Base-by-base conservation (phyloP, 805 yeast species). In the Gaillardinia entomophila region DNA sequence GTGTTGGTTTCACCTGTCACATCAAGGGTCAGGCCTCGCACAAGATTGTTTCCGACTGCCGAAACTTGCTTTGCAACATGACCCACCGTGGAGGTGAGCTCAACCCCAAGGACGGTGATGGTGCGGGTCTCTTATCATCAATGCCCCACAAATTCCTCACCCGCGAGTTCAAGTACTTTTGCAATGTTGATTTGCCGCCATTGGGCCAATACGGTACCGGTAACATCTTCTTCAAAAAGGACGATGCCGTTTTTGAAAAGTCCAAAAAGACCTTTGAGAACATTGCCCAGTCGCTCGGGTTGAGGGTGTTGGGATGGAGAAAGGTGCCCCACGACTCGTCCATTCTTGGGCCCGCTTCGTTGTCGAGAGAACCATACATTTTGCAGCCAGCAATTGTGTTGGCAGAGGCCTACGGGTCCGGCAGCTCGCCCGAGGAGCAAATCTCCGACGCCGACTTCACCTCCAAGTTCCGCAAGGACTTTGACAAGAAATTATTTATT, bases 81-180 rank as follows among this genome's bases (percentile, higher is more conserved):
- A 85, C 97, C 40, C 98, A 90, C 62, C 79, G 98, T 66, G 98
- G 98, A 55, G 97, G 97, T 26, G 96, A 89, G 39, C 95, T 96
- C 38, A 96, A 89, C 53, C 95, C 97, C 15, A 78, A 88, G 50
- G 96, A 90, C 57, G 98, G 98, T 62, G 98, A 90, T 57, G 98
- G 98, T 62, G 98, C 98, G 17, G 98, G 98, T 60, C 87, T 90
- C 40, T 77, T 90, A 76, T 77, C 92, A 31, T 82, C 95, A 19
- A 78, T 90, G 41, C 96, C 97, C 23, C 96, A 89, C 64, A 79
- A 75, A 43, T 86, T 92, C 58, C 77, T 90, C 71, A 61, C 62
- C 38, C 77, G 90, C 57, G 97, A 90, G 65, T 89, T 89, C 57
- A 75, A 75, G 48, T 77, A 81, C 48, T 75, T 76, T 37, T 71